Evolutionary conservation across 176 grass and related monocot genomes (phyloP).

Genomic region (Triticum turgidum): DNA sequence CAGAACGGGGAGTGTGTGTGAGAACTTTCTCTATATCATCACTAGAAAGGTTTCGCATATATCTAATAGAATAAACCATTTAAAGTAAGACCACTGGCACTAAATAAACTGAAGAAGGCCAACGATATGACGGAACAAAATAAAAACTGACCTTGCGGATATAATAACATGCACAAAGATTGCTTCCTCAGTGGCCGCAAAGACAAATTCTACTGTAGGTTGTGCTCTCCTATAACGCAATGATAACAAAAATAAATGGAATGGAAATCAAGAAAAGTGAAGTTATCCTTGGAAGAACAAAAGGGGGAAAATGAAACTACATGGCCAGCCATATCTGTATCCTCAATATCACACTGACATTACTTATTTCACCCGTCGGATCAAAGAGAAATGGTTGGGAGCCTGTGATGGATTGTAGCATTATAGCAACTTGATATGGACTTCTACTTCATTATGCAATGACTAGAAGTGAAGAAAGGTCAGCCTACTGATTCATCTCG

Average conservation of each 20-base stretch:
- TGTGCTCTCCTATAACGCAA: slow-evolving; percentile 76
- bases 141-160: slow-evolving; percentile 75
- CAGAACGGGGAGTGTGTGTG: slow-evolving; percentile 59
- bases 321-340: not conserved
- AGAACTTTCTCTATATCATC: slow-evolving; percentile 96
- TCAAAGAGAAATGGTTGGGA: not conserved
- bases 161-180: slow-evolving; percentile 89
- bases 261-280: slow-evolving; percentile 39
- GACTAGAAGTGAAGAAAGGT: not conserved
- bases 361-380: not conserved
- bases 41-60: slow-evolving; percentile 79
- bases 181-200: slow-evolving; percentile 94
- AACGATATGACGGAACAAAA: not conserved
- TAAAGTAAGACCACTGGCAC: slow-evolving; percentile 1
- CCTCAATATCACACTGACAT: not conserved
- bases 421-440: slow-evolving; percentile 5
- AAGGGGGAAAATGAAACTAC: not conserved
- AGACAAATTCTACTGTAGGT: slow-evolving; percentile 88
- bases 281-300: slow-evolving; percentile 1
- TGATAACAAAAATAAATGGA: slow-evolving; percentile 30
- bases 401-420: not conserved
- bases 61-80: slow-evolving; percentile 55
- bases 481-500: slow-evolving; percentile 3
- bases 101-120: slow-evolving; percentile 29
- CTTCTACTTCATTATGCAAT: not conserved